Evolutionary conservation across 305 asterid species (phyloP).

Genomic region (Rubia balearica): DNA sequence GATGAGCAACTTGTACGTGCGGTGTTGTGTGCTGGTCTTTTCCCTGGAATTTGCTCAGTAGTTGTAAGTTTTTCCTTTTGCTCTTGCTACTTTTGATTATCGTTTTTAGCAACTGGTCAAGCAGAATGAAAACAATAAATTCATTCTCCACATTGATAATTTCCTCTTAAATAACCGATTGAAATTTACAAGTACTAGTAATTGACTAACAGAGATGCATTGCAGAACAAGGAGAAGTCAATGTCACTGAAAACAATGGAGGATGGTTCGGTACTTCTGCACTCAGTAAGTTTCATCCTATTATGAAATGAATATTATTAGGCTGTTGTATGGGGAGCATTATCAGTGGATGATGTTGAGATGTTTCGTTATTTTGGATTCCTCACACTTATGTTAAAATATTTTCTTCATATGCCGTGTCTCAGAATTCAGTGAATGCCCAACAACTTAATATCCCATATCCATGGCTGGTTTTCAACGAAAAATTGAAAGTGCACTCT

Average conservation of each 20-base stretch:
- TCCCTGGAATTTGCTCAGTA: constrained; percentile 93
- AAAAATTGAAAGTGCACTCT: constrained; percentile 82
- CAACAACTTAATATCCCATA: constrained; percentile 65
- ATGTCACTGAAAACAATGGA: constrained; percentile 83
- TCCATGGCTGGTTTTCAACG: constrained; percentile 94
- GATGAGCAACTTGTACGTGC: constrained; percentile 79
- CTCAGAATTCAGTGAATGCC: constrained; percentile 77
- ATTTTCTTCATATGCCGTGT: neutral
- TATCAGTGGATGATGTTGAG: constrained; percentile 6
- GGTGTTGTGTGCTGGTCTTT: constrained; percentile 77
- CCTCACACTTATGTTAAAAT: constrained; percentile 10
- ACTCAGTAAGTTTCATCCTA: constrained; percentile 52
- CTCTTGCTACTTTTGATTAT: neutral
- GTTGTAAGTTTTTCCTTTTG: constrained; percentile 49
- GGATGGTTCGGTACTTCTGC: constrained; percentile 83
- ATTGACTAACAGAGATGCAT: constrained; percentile 23
- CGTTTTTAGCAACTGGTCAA: neutral
- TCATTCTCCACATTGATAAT: neutral
- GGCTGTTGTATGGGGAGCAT: neutral
- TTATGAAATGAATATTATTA: neutral
- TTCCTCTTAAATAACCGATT: neutral
- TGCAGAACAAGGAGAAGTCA: constrained; percentile 89
- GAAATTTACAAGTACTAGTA: neutral
- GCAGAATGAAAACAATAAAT: constrained; percentile 1
- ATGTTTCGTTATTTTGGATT: constrained; percentile 18